Base-by-base conservation (phyloP, 805 yeast genomes). In the Kodamaea nitidulidarum region DNA sequence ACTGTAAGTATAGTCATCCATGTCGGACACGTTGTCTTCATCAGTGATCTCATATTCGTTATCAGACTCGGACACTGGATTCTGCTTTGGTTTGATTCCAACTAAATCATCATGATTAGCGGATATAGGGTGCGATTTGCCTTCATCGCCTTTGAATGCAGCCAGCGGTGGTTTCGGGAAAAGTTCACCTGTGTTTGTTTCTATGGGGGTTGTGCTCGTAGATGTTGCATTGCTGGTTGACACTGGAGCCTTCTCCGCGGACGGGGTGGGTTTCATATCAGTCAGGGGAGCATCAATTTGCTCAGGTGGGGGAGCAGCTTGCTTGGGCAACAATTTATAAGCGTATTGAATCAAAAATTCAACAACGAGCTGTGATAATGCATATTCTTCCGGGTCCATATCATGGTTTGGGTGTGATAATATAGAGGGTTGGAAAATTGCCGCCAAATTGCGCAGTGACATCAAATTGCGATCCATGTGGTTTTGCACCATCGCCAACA, bases 381-480 rank as follows among this genome's bases (percentile, higher is more conserved):
- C 91, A 63, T 90, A 90, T 61, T 93, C 97, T 22, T 80, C 87
- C 1, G 97, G 97, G 30, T 83, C 78, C 81, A 91, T 78, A 56
- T 90, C 96, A 59, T 93, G 97, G 48, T 74, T 76, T 4, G 96
- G 95, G 59, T 91, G 98, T 7, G 95, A 84, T 38, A 93, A 68
- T 12, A 93, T 80, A n/a, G 96, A 85, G 3, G 98, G 98, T 64
- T 93, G 98, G 66, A 93, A 93, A 41, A 93, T 86, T 2, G 98
- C 96, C 1, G 98, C 95, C 47, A 93, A 67, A 57, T 93, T 93
- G 51, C 88, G 77, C 1, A 95, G 86, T 2, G 96, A 80, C 99
- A 93, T 93, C 47, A 87, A 68, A 58, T 90, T 93, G 43, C 77
- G 77, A 36, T 75, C 76, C 11, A 95, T 74, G 52, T 84, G 81